Evolutionary conservation across 768 basidiomycete genomes (phyloP), one percentile per base, ranked within the genome.

Genomic region (Favolaschia claudopus): DNA sequence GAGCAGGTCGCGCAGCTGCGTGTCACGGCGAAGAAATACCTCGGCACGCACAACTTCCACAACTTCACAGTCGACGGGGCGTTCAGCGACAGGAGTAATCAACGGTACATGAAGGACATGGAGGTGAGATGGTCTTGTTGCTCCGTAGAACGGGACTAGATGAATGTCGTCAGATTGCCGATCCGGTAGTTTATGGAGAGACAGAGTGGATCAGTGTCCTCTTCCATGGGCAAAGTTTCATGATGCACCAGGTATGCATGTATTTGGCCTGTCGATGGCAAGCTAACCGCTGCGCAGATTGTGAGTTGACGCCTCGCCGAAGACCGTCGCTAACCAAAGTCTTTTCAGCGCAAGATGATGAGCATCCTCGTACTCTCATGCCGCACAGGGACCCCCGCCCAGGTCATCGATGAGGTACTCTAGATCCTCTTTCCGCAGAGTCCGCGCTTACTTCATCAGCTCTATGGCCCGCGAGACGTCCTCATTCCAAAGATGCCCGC

Each of bases 151-250:
- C 10, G 31, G 12, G 12, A 2, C 31, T 13, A 22, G 43, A 55
- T 36, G 13, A 4, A 24, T 19, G 40, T 28, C 28, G 28, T 10
- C 58, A 95, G 93, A 78, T 96, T 39, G 77, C 83, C 7, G 92
- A 96, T 46, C 96, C 96, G n/a, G 86, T 83, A 4, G 91, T 96
- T 3, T 89, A 94, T 60, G 94, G 92, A 20, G 89, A 88, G 34
- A 96, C 92, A 2, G 96, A 99, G 69, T 99, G 96, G 96, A 86
- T 99, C 39, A 91, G 91, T 40, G 88, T 99, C 19, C 79, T 91
- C 58, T 91, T 97, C 71, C 95, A 99, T 70, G 97, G 96, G 0
- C 97, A 99, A 74, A 95, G 93, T 67, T 99, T 99, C 74, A 99
- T 99, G 97, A 76, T 99, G 51, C 96, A 99, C 73, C 97, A 99